Percentiles rank a stretch among this genome's conserved stretches.
Evolutionary conservation across 192 early-diverging fungal species (phyloP).

Genomic region (Backusella parvicylindrica): DNA sequence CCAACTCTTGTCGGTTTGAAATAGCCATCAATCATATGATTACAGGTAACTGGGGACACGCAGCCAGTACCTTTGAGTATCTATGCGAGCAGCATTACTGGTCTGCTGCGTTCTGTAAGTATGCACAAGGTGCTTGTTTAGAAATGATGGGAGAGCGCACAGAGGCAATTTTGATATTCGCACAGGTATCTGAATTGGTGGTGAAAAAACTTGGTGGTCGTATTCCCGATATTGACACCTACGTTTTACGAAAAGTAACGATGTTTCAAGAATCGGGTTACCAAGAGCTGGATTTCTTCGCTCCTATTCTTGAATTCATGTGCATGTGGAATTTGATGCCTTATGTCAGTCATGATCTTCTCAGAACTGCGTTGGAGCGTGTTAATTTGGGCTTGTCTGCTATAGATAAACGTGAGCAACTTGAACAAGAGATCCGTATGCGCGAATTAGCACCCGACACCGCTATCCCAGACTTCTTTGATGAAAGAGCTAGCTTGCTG

Average conservation of each 20-base stretch:
- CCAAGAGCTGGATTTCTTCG: conserved; percentile 31
- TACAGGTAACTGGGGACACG: conserved; percentile 40
- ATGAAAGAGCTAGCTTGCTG: conserved; percentile 40
- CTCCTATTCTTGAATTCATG: conserved; percentile 45
- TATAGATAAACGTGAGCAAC: conserved; percentile 15
- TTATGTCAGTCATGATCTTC: conserved; percentile 15
- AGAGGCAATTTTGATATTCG: conserved; percentile 68
- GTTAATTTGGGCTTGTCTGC: conserved; percentile 11
- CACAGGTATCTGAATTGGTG: conserved; percentile 42
- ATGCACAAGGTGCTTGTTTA: conserved; percentile 43
- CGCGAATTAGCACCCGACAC: conserved; percentile 29
- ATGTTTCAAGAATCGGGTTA: conserved; percentile 37
- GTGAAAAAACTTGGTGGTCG: conserved; percentile 36
- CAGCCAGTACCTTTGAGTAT: conserved; percentile 34
- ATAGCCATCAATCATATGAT: conserved; percentile 47
- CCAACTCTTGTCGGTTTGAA: conserved; percentile 47
- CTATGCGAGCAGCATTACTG: conserved; percentile 47
- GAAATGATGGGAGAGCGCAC: conserved; percentile 60
- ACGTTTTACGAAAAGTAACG: conserved; percentile 43
- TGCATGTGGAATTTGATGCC: conserved; percentile 49
- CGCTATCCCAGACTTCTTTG: conserved; percentile 29
- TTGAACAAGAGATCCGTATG: conserved; percentile 29
- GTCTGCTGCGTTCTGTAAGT: conserved; percentile 48
- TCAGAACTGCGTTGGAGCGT: conserved; percentile 4
- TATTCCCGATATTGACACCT: conserved; percentile 43